Evolutionary conservation across 202 grass and related monocot species (phyloP), one percentile per base, ranked within the genome.

Genomic region (Digitaria exilis): DNA sequence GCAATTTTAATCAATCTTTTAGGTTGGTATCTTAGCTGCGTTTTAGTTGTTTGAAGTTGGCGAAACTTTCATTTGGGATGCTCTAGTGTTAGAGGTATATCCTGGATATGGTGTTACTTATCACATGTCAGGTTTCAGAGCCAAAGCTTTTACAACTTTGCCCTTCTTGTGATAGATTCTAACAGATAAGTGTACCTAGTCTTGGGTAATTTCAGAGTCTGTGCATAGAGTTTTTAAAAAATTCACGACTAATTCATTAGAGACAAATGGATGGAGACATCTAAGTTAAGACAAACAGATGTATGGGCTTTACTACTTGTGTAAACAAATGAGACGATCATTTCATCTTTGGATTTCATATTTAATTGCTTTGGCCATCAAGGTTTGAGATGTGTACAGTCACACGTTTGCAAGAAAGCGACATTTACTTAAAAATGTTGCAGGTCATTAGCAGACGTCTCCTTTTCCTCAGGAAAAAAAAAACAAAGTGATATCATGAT

Each of bases 251-350:
- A 58, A 67, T 79, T 39, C 43, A 37, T 34, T 29, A 44, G 62
- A 68, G 34, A 80, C 52, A 83, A 70, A 78, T 78, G 65, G 70
- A 71, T 11, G 15, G 28, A 62, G 71, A 69, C 76, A 76, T 44
- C 31, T 84, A 54, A 52, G 51, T 80, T 25, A 69, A 76, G 76
- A 31, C 42, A 74, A 39, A 50, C 62, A 51, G 21, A 69, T 85
- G 19, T 45, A 43, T 55, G 24, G 52, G 46, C 28, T 71, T 81
- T 37, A 72, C 43, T 81, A 62, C 31, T 63, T 31, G 59, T 50
- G 29, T 66, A 60, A 84, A 88, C 67, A 79, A 79, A 84, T 68
- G 41, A 49, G 16, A 79, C 41, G 30, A 52, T 18, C 17, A n/a
- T 17, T 42, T 78, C 29, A 35, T 81, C 80, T 30, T 35, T 7